phyloP scores from a whole-genome alignment of 2,329 filamentous ascomycete species.

The Cyphellophora europaea region DNA sequence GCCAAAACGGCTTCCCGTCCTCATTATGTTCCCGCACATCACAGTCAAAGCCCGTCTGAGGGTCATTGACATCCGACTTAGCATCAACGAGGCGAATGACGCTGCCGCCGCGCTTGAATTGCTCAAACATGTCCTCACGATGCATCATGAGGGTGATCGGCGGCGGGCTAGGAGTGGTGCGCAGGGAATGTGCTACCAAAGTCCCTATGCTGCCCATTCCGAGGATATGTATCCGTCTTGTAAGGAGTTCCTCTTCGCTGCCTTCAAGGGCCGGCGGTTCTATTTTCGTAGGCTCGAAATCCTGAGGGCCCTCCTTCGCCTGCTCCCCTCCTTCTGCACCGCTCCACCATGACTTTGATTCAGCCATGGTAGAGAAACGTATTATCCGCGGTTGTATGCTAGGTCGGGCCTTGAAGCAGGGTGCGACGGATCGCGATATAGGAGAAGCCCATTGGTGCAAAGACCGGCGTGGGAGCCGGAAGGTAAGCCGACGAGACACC shows the following conservation, averaged over 20 bases:
- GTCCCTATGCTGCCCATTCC: slow-evolving; percentile 74
- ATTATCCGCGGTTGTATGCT: too few species aligned
- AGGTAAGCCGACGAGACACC: too few species aligned
- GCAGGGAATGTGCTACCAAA: slow-evolving; percentile 66
- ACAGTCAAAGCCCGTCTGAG: slow-evolving; percentile 33
- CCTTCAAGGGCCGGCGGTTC: slow-evolving; percentile 4
- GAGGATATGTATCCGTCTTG: slow-evolving; percentile 60
- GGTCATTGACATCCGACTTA: slow-evolving; percentile 31
- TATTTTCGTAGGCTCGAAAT: slow-evolving; percentile 4
- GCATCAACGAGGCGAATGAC: slow-evolving; percentile 25
- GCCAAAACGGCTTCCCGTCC: slow-evolving; percentile 10
- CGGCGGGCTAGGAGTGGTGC: slow-evolving; percentile 51
- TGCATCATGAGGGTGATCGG: slow-evolving; percentile 77
- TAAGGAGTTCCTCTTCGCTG: slow-evolving; percentile 13
- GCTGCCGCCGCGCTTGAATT: slow-evolving; percentile 24
- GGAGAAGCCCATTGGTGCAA: too few species aligned
- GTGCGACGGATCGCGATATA: too few species aligned
- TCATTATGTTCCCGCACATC: slow-evolving; percentile 23
- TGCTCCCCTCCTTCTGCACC: not conserved
- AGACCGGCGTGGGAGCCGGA: too few species aligned
- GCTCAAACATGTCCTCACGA: slow-evolving; percentile 29
- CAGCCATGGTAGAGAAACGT: slow-evolving; percentile 13
- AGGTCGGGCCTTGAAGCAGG: too few species aligned
- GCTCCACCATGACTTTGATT: slow-evolving; percentile 14
- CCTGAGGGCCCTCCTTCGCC: not conserved